These are phyloP conservation scores for Geosiphon pyriformis DNA, from an alignment of 192 early-diverging fungal genomes.

Conservation along the genomic window DNA sequence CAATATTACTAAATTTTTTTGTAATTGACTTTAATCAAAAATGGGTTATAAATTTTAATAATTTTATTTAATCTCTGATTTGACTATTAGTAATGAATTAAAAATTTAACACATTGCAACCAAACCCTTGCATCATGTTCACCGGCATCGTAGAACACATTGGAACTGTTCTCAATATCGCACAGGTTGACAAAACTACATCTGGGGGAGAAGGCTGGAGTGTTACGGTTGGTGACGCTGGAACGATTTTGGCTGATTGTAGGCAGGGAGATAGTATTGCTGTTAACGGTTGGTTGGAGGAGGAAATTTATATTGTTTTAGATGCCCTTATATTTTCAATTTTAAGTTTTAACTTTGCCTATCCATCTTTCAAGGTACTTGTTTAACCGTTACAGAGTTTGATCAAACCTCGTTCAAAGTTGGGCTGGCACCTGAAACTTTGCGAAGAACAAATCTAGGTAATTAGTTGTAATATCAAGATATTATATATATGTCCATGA, in stretches of 20 bases:
- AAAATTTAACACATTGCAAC: no score
- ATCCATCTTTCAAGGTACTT: conserved; percentile 56
- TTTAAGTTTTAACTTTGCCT: neutral
- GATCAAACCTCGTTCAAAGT: conserved; percentile 79
- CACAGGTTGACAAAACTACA: conserved; percentile 62
- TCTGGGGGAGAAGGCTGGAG: conserved; percentile 86
- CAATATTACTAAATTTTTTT: no score
- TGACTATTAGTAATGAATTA: no score
- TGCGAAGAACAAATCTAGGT: conserved; percentile 90
- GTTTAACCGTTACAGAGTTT: conserved; percentile 96
- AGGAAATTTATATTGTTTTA: neutral
- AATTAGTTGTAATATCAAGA: conserved; percentile 5
- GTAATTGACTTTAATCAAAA: no score
- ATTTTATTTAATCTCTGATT: no score
- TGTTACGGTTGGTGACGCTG: conserved; percentile 69
- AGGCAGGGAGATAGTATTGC: conserved; percentile 92
- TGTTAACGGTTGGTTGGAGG: conserved; percentile 63
- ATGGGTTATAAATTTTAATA: no score
- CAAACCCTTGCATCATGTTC: conserved; percentile 91
- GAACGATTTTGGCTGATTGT: conserved; percentile 71
- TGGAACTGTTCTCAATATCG: conserved; percentile 67
- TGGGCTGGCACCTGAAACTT: conserved; percentile 87
- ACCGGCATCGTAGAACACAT: conserved; percentile 96
- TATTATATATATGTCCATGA: neutral
- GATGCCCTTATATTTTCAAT: neutral